Evolutionary conservation across 1,284 basidiomycete genomes (phyloP).

Genomic region (Agroathelia rolfsii): DNA sequence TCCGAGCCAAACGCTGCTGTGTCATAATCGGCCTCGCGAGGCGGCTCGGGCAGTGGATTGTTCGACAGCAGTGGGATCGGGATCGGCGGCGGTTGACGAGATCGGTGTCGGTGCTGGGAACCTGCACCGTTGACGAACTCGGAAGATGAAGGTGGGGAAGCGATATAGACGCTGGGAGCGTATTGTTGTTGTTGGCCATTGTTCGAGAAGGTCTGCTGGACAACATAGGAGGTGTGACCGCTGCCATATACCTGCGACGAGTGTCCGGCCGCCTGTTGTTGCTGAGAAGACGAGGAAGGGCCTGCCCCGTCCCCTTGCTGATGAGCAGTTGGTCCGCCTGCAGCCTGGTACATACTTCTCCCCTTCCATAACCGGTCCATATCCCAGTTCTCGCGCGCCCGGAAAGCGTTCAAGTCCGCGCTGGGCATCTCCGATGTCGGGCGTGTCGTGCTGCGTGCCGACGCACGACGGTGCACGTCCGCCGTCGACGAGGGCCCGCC

Average conservation of each 20-base stretch:
- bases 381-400: slow-evolving; percentile 70
- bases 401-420: slow-evolving; percentile 56
- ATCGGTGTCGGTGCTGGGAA: slow-evolving; percentile 21
- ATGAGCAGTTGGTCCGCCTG: slow-evolving; percentile 20
- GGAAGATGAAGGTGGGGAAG: slow-evolving; percentile 43
- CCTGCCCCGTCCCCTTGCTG: slow-evolving; percentile 16
- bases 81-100: slow-evolving; percentile 6
- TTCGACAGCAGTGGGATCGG: slow-evolving; percentile 17
- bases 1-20: slow-evolving; percentile 34
- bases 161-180: slow-evolving; percentile 41
- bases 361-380: slow-evolving; percentile 74
- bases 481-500: slow-evolving; percentile 31
- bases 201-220: slow-evolving; percentile 46
- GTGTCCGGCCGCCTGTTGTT: slow-evolving; percentile 26
- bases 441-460: too few relatives aligned
- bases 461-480: slow-evolving; percentile 39
- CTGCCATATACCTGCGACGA: slow-evolving; percentile 47
- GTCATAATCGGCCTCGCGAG: slow-evolving; percentile 53
- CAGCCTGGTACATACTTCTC: slow-evolving; percentile 51
- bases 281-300: slow-evolving; percentile 21
- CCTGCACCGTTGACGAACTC: slow-evolving; percentile 37
- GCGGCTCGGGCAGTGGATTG: slow-evolving; percentile 65
- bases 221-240: slow-evolving; percentile 60
- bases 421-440: slow-evolving; percentile 64
- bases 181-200: slow-evolving; percentile 28